These are phyloP conservation scores for Candida pini DNA, from an alignment of 805 yeast genomes.

Conservation along the genomic window DNA sequence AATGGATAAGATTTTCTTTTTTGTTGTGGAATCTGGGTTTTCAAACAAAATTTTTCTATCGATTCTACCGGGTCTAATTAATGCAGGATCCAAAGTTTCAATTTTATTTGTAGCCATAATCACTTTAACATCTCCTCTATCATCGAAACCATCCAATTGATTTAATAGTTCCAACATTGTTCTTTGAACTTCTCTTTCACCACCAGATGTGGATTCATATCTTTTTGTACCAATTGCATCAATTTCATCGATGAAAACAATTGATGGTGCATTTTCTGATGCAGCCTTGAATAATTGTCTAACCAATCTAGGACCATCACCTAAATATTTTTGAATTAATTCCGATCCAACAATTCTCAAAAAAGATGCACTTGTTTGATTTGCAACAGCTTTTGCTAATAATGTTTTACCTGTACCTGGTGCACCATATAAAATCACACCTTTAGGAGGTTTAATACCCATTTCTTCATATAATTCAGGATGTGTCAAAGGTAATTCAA, in stretches of 20 bases:
- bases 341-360: conserved; percentile 96
- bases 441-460: conserved; percentile 99
- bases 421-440: conserved; percentile 94
- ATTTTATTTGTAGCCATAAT: conserved; percentile 97
- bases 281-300: conserved; percentile 96
- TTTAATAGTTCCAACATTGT: conserved; percentile 94
- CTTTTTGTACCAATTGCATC: conserved; percentile 99
- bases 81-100: conserved; percentile 91
- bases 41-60: conserved; percentile 94
- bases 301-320: conserved; percentile 95
- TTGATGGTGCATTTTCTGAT: conserved; percentile 96
- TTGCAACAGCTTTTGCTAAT: conserved; percentile 96
- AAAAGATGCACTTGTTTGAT: conserved; percentile 94
- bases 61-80: conserved; percentile 95
- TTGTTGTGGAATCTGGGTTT: conserved; percentile 89
- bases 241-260: conserved; percentile 96
- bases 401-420: conserved; percentile 98
- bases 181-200: conserved; percentile 96
- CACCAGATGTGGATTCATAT: conserved; percentile 87
- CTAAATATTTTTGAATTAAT: conserved; percentile 91
- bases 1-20: conserved; percentile 85
- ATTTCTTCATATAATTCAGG: conserved; percentile 96
- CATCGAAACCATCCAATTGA: conserved; percentile 96
- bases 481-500: conserved; percentile 91
- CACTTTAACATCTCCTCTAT: conserved; percentile 94